These are phyloP conservation scores for Termitomyces sp. DNA, from an alignment of 768 basidiomycete genomes.

Conservation along the genomic window DNA sequence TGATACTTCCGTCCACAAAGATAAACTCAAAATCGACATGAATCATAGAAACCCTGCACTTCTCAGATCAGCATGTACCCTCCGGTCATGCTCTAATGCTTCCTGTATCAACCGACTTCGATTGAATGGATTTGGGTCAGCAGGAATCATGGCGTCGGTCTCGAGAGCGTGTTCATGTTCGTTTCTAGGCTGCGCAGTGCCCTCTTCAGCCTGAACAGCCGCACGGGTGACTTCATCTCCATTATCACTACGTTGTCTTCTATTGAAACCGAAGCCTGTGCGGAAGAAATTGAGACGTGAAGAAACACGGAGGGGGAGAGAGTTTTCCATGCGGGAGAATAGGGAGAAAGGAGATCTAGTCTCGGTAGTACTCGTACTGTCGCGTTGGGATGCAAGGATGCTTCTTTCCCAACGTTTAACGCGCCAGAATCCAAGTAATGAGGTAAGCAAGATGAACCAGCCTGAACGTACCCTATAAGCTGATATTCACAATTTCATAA, in stretches of 20 bases:
- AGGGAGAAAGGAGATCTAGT: conserved; percentile 16
- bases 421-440: conserved; percentile 85
- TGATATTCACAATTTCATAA: neutral
- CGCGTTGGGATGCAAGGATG: conserved; percentile 55
- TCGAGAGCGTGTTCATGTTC: conserved; percentile 22
- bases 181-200: conserved; percentile 8
- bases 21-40: neutral
- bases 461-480: conserved; percentile 28
- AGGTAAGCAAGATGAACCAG: conserved; percentile 87
- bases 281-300: conserved; percentile 36
- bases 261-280: conserved; percentile 36
- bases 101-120: conserved; percentile 35
- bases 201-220: conserved; percentile 24
- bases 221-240: conserved; percentile 22
- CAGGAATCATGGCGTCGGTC: conserved; percentile 33
- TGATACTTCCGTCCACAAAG: neutral
- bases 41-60: conserved; percentile 57
- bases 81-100: conserved; percentile 47
- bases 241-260: conserved; percentile 17
- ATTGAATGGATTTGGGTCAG: conserved; percentile 35
- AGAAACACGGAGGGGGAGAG: conserved; percentile 33
- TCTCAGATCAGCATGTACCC: conserved; percentile 54
- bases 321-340: conserved; percentile 31
- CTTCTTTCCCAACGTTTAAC: conserved; percentile 86
- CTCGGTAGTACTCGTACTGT: conserved; percentile 19